Conservation (phyloP, 1,139 yeast genomes). For the Debaryomycetaceae sp. region DNA sequence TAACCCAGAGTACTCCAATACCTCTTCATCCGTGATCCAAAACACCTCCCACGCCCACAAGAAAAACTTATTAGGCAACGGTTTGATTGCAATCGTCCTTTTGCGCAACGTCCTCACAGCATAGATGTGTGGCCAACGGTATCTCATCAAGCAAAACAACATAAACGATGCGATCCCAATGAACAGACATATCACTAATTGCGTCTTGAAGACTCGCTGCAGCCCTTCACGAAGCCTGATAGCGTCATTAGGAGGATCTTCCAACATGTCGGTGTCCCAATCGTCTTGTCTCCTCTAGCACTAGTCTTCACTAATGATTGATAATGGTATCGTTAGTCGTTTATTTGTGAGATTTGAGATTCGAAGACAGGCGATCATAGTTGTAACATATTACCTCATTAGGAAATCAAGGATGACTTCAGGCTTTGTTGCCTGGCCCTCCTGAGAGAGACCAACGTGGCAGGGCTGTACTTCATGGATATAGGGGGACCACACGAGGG, state of each 20-base stretch:
- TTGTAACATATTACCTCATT: slow-evolving; percentile 2
- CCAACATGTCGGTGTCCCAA: slow-evolving; percentile 2
- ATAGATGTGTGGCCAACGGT: slow-evolving; percentile 50
- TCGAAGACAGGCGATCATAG: background rate
- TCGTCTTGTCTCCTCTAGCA: background rate
- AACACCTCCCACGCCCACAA: slow-evolving; percentile 40
- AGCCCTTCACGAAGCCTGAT: slow-evolving; percentile 27
- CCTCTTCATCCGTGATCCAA: slow-evolving; percentile 39
- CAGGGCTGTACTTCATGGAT: too few species aligned
- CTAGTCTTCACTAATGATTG: background rate
- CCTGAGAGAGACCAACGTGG: too few species aligned
- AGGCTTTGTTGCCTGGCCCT: too few species aligned
- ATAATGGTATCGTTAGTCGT: too few species aligned
- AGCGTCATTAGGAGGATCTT: slow-evolving; percentile 7
- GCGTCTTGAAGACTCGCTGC: slow-evolving; percentile 45
- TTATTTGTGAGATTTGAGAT: too few species aligned
- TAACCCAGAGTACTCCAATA: slow-evolving; percentile 38
- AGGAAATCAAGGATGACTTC: background rate
- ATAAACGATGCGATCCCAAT: slow-evolving; percentile 35
- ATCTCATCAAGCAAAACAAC: slow-evolving; percentile 40
- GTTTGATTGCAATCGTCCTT: slow-evolving; percentile 23
- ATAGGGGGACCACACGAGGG: too few species aligned
- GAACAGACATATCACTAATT: slow-evolving; percentile 35
- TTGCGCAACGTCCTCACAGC: slow-evolving; percentile 46
- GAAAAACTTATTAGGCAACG: slow-evolving; percentile 36